These are phyloP conservation scores for Helotiales sp. DNA, from an alignment of 2,329 filamentous ascomycete species.

Conservation along the genomic window DNA sequence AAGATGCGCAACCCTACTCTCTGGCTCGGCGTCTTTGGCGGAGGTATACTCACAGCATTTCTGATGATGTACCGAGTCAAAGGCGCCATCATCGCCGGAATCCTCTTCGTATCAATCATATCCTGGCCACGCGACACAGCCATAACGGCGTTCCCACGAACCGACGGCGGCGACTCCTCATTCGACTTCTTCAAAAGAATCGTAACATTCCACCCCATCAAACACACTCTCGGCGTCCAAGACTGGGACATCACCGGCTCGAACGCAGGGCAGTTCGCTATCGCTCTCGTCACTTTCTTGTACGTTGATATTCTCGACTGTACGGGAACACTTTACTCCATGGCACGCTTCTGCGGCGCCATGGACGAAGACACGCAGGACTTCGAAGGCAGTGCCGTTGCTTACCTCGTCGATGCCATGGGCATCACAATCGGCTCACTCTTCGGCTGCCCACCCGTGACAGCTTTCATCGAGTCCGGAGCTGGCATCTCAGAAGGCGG, in stretches of 20 bases:
- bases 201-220: slow-evolving; percentile 81
- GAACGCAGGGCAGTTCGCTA: slow-evolving; percentile 76
- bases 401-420: slow-evolving; percentile 83
- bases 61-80: slow-evolving; percentile 87
- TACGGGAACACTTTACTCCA: slow-evolving; percentile 86
- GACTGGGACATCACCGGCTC: slow-evolving; percentile 69
- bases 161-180: slow-evolving; percentile 65
- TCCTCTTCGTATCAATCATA: slow-evolving; percentile 83
- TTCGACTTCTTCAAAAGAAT: slow-evolving; percentile 92
- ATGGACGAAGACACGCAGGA: slow-evolving; percentile 84
- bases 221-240: slow-evolving; percentile 70
- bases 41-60: slow-evolving; percentile 78
- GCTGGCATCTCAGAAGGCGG: slow-evolving; percentile 89
- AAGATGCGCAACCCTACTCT: slow-evolving; percentile 85
- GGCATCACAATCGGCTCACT: slow-evolving; percentile 80
- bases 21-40: slow-evolving; percentile 90
- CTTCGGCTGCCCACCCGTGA: slow-evolving; percentile 79
- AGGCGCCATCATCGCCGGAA: slow-evolving; percentile 83
- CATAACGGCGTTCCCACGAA: slow-evolving; percentile 83
- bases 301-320: slow-evolving; percentile 90
- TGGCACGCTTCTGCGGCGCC: slow-evolving; percentile 82
- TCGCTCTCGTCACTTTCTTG: slow-evolving; percentile 86
- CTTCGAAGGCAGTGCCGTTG: slow-evolving; percentile 83
- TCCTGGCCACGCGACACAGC: slow-evolving; percentile 81
- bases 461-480: slow-evolving; percentile 87